Percentiles rank a stretch among this genome's conserved stretches.
These are phyloP conservation scores for Cryphonectria radicalis DNA, from an alignment of 2,329 filamentous ascomycete genomes.

Conservation along the genomic window DNA sequence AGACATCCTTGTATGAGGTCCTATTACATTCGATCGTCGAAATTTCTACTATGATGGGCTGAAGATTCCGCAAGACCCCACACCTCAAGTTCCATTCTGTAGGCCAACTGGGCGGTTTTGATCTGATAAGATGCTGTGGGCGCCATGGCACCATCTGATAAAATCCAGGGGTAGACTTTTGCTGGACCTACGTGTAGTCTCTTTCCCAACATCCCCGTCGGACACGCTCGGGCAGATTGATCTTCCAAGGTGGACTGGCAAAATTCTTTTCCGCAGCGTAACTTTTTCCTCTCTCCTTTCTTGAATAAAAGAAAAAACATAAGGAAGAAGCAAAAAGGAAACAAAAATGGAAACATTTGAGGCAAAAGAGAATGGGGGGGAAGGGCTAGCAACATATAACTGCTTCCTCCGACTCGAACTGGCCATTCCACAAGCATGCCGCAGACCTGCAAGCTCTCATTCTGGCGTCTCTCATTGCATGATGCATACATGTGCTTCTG, in stretches of 20 bases:
- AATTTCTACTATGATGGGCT: background rate
- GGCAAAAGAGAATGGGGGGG: background rate
- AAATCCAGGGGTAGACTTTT: background rate
- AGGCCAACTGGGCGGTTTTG: background rate
- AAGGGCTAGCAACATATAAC: background rate
- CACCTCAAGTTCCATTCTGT: background rate
- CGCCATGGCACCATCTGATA: background rate
- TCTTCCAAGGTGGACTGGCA: background rate
- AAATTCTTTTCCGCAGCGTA: background rate
- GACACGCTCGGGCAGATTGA: background rate
- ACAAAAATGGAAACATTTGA: no score
- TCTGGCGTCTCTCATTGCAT: background rate
- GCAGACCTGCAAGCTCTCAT: background rate
- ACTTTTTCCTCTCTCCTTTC: background rate
- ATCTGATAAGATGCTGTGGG: background rate
- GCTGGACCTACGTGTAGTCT: background rate
- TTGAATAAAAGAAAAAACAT: no score
- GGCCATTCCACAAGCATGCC: background rate
- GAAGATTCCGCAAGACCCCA: background rate
- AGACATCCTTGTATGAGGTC: background rate
- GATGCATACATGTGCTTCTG: background rate
- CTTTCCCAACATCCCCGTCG: background rate
- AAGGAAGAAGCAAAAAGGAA: no score
- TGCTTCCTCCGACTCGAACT: background rate
- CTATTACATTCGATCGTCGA: background rate